Base-by-base conservation (phyloP, 805 yeast species). In the Candida nemodendra region DNA sequence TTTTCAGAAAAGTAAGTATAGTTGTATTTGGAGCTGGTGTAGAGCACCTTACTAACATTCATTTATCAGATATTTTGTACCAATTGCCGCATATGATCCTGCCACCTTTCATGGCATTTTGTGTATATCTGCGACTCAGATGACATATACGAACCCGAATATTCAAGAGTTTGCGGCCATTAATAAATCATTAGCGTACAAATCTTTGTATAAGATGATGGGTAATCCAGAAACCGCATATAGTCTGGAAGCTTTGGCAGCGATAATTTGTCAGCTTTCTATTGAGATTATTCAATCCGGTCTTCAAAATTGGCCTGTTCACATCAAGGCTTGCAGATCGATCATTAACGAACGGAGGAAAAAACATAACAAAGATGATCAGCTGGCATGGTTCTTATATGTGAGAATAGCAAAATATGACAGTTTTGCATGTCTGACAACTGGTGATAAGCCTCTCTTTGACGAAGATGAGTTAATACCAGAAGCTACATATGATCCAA, bases 261-360 rank as follows among this genome's bases (percentile, higher is more conserved):
- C 42, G 7, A 39, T 39, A 16, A 39, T 39, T 13, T 39, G 42
- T 22, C 42, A 39, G 21, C 29, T 39, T 2, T 39, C 42, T 9
- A 39, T 39, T 15, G 42, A 39, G 17, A 39, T 39, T 13, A 30
- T 36, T 7, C 42, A 39, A 15, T 39, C 42, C 4, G 42, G 42
- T 3, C n/a, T 39, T 4, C 32, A 39, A 14, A 39, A 39, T 17
- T 39, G 42, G 42, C 42, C 38, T 5, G 18, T 22, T 2, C 42
- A 39, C 24, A 39, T 39, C 24, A 25, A 27, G 21, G 42, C 42
- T 9, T 39, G 42, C 18, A 33, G 42, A 6, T 34, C 42, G 12
- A 39, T 39, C 11, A 34, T 39, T 12, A 34, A 30, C 14, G 38
- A 39, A 21, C 38, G 42, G 4, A 32, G 32, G 14, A 18, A 30